A percentile compares a stretch with the other conserved stretches of the same genome.
Conservation (phyloP, 768 basidiomycete species). For the Hygrocybe coccinea region DNA sequence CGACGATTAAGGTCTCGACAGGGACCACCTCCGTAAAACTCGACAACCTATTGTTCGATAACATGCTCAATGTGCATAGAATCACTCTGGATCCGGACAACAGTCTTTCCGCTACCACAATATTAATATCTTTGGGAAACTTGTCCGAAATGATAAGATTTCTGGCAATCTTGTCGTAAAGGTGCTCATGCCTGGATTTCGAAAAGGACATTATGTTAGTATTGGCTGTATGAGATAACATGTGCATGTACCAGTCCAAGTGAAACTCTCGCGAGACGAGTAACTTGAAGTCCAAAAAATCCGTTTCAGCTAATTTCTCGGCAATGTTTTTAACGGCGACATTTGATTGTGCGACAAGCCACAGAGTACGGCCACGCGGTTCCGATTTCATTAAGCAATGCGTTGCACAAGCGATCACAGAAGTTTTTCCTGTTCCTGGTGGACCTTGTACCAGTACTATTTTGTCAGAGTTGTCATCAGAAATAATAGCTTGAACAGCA, state of each 20-base stretch:
- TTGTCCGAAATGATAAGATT: slow-evolving; percentile 47
- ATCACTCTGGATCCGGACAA: slow-evolving; percentile 47
- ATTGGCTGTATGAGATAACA: neutral
- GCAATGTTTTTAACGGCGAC: slow-evolving; percentile 80
- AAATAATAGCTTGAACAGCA: slow-evolving; percentile 34
- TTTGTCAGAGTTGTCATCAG: slow-evolving; percentile 24
- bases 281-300: slow-evolving; percentile 49
- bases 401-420: slow-evolving; percentile 45
- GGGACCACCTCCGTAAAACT: slow-evolving; percentile 30
- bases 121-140: slow-evolving; percentile 21
- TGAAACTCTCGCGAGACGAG: slow-evolving; percentile 64
- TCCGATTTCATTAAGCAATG: slow-evolving; percentile 19
- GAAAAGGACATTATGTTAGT: neutral
- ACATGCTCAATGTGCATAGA: slow-evolving; percentile 65
- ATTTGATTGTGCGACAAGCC: slow-evolving; percentile 71
- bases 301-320: slow-evolving; percentile 53
- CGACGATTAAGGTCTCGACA: slow-evolving; percentile 40
- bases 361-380: slow-evolving; percentile 36
- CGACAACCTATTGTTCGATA: slow-evolving; percentile 36
- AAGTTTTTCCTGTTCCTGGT: slow-evolving; percentile 63
- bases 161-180: slow-evolving; percentile 45
- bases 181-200: slow-evolving; percentile 62
- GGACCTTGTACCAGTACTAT: slow-evolving; percentile 45
- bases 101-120: slow-evolving; percentile 20
- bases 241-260: slow-evolving; percentile 48